Conservation (phyloP, 164 flowering plant species). For the Aristolochia contorta region DNA sequence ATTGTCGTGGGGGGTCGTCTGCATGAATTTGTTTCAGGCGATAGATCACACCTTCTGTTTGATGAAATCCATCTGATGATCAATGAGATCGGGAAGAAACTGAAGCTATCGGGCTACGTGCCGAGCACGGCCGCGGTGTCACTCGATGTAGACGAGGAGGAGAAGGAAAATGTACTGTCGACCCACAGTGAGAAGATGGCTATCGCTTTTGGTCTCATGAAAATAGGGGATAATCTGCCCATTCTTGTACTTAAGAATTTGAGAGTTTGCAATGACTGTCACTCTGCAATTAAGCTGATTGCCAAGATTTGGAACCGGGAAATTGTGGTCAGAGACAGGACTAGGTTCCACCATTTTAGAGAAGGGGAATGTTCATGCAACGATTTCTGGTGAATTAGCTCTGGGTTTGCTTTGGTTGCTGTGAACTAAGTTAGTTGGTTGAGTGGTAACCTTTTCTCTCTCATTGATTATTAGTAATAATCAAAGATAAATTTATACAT, state of each 20-base stretch:
- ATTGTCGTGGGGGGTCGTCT: conserved; percentile 15
- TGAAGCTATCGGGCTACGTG: conserved; percentile 17
- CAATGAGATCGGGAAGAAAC: conserved; percentile 17
- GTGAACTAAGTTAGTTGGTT: neutral
- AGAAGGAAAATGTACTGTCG: too few relatives aligned
- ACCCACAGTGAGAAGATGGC: too few relatives aligned
- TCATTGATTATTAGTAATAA: too few relatives aligned
- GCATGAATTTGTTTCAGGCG: conserved; percentile 29
- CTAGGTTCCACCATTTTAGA: conserved; percentile 30
- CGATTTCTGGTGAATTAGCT: conserved; percentile 22
- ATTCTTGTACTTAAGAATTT: conserved; percentile 11
- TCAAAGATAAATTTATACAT: too few relatives aligned
- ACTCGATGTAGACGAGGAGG: conserved; percentile 19
- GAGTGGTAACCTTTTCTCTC: neutral
- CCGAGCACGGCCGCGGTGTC: conserved; percentile 15
- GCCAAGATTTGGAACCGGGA: conserved; percentile 19
- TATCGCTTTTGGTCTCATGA: too few relatives aligned
- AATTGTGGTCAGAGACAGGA: conserved; percentile 25
- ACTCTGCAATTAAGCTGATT: conserved; percentile 20
- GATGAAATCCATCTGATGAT: conserved; percentile 20
- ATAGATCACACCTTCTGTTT: conserved; percentile 17
- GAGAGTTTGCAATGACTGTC: conserved; percentile 23
- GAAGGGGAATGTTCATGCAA: conserved; percentile 25
- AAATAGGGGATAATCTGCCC: conserved; percentile 7
- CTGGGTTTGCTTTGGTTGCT: neutral